Conservation (phyloP, 768 basidiomycete species). For the Calvatia gigantea region DNA sequence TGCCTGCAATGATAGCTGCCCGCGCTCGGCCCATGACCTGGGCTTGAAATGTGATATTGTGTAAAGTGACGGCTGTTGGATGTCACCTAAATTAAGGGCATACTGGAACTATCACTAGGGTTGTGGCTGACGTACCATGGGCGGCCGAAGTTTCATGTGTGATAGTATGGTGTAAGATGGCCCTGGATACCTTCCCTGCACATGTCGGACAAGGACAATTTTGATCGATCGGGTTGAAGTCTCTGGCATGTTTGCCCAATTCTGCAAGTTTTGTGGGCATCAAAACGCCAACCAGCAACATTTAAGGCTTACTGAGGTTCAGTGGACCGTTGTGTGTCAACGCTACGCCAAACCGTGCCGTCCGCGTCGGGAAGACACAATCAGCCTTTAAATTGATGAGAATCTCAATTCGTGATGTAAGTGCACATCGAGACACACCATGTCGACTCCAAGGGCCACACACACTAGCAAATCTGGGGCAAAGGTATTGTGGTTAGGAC, state of each 20-base stretch:
- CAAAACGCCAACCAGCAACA: not conserved
- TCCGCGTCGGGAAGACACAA: constrained; percentile 91
- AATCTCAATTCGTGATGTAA: not conserved
- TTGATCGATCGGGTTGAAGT: constrained; percentile 71
- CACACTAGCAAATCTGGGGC: constrained; percentile 79
- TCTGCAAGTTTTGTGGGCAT: constrained; percentile 32
- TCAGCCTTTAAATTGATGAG: constrained; percentile 56
- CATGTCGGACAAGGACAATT: constrained; percentile 89
- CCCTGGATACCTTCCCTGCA: constrained; percentile 57
- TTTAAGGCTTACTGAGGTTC: constrained; percentile 61
- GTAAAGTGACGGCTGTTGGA: constrained; percentile 67
- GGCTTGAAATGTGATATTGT: constrained; percentile 85
- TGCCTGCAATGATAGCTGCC: constrained; percentile 73
- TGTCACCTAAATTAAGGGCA: constrained; percentile 1
- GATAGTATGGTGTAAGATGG: constrained; percentile 70
- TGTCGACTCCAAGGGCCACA: constrained; percentile 88
- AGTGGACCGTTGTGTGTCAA: constrained; percentile 78
- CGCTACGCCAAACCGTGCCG: constrained; percentile 88
- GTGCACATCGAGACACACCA: constrained; percentile 46
- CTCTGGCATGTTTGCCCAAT: constrained; percentile 65
- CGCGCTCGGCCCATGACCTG: constrained; percentile 83
- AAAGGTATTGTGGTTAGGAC: not conserved
- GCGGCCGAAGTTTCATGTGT: constrained; percentile 85
- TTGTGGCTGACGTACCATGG: constrained; percentile 52
- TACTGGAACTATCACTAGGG: not conserved